These are phyloP conservation scores for Penicillium sp. DNA, from an alignment of 2,329 filamentous ascomycete species.

Conservation along the genomic window DNA sequence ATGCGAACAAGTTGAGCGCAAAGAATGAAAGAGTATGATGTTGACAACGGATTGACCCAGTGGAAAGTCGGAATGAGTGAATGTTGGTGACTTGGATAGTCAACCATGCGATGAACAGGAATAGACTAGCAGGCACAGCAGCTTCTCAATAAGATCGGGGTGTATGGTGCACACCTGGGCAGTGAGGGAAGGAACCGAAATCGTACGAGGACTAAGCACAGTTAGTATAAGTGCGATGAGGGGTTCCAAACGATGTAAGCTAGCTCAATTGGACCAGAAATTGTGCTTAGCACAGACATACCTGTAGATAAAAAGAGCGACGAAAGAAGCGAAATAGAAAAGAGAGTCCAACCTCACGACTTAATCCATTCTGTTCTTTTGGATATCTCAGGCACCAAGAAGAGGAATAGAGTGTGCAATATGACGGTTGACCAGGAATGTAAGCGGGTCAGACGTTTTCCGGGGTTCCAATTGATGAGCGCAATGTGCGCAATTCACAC, in stretches of 20 bases:
- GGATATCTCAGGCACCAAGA: conserved; percentile 1
- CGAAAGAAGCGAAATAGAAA: conserved; percentile 1
- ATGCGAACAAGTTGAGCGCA: conserved; percentile 10
- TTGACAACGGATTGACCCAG: conserved; percentile 6
- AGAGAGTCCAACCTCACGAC: conserved; percentile 5
- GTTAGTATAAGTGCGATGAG: neutral
- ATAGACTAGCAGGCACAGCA: neutral
- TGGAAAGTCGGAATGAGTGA: conserved; percentile 5
- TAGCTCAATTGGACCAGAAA: neutral
- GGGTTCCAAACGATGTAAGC: neutral
- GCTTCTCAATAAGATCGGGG: neutral
- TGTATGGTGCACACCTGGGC: neutral
- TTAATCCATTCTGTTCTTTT: conserved; percentile 21
- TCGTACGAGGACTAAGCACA: neutral
- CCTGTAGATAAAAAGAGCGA: conserved; percentile 19
- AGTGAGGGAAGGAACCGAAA: neutral
- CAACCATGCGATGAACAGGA: neutral
- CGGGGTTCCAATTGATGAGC: neutral
- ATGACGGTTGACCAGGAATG: conserved; percentile 8
- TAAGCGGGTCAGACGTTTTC: conserved; percentile 9
- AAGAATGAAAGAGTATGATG: conserved; percentile 4
- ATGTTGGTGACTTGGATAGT: neutral
- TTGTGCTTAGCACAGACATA: conserved; percentile 7
- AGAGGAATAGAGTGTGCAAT: conserved; percentile 2
- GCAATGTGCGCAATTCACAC: neutral